These are phyloP conservation scores for Coemansia sp. DNA, from an alignment of 192 early-diverging fungal species.

Conservation along the genomic window DNA sequence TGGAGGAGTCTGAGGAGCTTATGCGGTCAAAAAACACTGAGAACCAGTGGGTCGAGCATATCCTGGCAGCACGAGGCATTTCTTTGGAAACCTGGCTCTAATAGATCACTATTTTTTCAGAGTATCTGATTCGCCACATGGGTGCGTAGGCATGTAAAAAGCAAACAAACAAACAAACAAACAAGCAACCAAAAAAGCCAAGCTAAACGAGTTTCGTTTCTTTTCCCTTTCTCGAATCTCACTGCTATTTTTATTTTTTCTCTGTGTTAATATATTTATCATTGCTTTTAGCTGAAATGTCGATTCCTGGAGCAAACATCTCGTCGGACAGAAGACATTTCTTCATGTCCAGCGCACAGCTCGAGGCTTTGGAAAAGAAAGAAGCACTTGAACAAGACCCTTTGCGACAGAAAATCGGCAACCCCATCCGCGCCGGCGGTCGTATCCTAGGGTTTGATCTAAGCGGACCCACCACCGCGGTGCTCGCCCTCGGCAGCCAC, in stretches of 20 bases:
- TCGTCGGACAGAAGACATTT: slow-evolving; percentile 45
- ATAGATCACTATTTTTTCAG: neutral
- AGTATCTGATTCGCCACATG: neutral
- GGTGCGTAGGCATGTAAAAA: neutral
- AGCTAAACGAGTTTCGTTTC: neutral
- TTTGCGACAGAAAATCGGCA: slow-evolving; percentile 39
- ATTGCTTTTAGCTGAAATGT: slow-evolving; percentile 14
- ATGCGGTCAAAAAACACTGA: slow-evolving; percentile 30
- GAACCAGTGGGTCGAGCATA: slow-evolving; percentile 47
- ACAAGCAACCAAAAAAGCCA: neutral
- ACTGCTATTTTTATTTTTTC: neutral
- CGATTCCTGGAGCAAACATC: slow-evolving; percentile 35
- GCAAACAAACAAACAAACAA: neutral
- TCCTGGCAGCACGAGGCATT: slow-evolving; percentile 36
- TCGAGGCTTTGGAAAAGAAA: slow-evolving; percentile 46
- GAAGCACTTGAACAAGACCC: slow-evolving; percentile 48
- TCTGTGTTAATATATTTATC: neutral
- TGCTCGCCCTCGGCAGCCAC: slow-evolving; percentile 44
- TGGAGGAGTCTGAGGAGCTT: slow-evolving; percentile 33
- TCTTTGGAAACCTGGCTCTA: slow-evolving; percentile 2
- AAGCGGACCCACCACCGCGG: slow-evolving; percentile 20
- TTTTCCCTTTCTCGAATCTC: neutral
- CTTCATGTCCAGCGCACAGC: slow-evolving; percentile 55
- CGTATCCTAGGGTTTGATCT: slow-evolving; percentile 46
- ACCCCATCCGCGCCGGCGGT: slow-evolving; percentile 33